Conservation (phyloP, 2,329 filamentous ascomycete genomes). For the Colletotrichum euphorbiae region DNA sequence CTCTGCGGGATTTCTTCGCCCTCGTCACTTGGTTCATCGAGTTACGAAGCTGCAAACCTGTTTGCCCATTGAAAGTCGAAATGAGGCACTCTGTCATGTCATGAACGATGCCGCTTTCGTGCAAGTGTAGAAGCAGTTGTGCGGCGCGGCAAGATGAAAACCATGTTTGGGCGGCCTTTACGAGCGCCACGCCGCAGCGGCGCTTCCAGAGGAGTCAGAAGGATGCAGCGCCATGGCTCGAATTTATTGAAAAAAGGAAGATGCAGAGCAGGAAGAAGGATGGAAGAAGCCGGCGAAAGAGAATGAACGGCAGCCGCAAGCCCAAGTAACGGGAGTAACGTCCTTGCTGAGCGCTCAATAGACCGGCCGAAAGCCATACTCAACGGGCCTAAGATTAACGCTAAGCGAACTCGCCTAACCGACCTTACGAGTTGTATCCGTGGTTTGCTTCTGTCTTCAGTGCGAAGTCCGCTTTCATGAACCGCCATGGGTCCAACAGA, state of each 20-base stretch:
- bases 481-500: constrained; percentile 18
- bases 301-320: background rate
- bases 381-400: constrained; percentile 8
- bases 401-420: constrained; percentile 18
- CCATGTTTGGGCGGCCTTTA: constrained; percentile 1
- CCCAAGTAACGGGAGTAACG: constrained; percentile 19
- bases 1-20: constrained; percentile 8
- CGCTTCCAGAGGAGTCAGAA: background rate
- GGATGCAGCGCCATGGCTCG: background rate
- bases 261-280: background rate
- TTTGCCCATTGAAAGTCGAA: constrained; percentile 7
- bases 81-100: constrained; percentile 5
- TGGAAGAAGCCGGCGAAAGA: background rate
- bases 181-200: background rate
- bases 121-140: constrained; percentile 8
- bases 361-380: constrained; percentile 1
- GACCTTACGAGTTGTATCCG: constrained; percentile 9
- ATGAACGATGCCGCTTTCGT: constrained; percentile 13
- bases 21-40: background rate
- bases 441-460: constrained; percentile 4
- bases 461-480: constrained; percentile 13
- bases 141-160: constrained; percentile 12
- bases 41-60: constrained; percentile 7
- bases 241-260: constrained; percentile 8
- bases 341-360: constrained; percentile 19